Evolutionary conservation across 768 basidiomycete species (phyloP), one percentile per base, ranked within the genome.

Genomic region (Multifurca ochricompacta): DNA sequence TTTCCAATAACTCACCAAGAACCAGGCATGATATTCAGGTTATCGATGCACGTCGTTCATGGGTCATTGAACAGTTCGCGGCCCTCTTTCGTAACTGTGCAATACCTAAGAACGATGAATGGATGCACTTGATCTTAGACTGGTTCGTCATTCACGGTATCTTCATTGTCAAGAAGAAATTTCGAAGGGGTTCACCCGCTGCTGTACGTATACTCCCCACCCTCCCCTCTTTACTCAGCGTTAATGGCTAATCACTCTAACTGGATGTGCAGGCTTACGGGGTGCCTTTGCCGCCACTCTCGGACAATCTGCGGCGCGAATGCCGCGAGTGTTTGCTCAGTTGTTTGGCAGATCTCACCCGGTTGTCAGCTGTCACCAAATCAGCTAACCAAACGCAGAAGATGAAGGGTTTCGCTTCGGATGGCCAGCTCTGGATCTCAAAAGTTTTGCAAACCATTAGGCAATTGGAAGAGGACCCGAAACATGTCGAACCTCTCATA

Each of bases 31-130:
- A 79, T 54, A 61, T 73, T 34, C 70, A 73, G 47, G 69, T 69
- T 10, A 69, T 80, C 23, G 79, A 81, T 55, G 72, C 77, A 3
- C 77, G 83, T 51, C 73, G 92, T 52, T 67, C 68, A 25, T 99
- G 95, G 95, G 80, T 90, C 30, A 76, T 88, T 45, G 92, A 96
- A 43, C 95, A 98, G 68, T 73, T 96, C 18, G 74, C 78, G 13
- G 76, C 80, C 4, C 79, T 96, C 28, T 73, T 94, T 59, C 83
- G 84, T 37, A 93, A 91, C 64, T 80, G 82, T 11, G 77, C 81
- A 1, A 78, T 94, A 43, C 88, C 85, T 4, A 92, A 89, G 65
- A 75, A 77, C 39, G 92, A 95, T 65, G 74, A 74, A 32, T 92
- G 91, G 83, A 73, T 94, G 18, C 74, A 77, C 51, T 71, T 74